These are phyloP conservation scores for Daldinia loculata DNA, from an alignment of 495 filamentous ascomycete genomes.

Conservation along the genomic window DNA sequence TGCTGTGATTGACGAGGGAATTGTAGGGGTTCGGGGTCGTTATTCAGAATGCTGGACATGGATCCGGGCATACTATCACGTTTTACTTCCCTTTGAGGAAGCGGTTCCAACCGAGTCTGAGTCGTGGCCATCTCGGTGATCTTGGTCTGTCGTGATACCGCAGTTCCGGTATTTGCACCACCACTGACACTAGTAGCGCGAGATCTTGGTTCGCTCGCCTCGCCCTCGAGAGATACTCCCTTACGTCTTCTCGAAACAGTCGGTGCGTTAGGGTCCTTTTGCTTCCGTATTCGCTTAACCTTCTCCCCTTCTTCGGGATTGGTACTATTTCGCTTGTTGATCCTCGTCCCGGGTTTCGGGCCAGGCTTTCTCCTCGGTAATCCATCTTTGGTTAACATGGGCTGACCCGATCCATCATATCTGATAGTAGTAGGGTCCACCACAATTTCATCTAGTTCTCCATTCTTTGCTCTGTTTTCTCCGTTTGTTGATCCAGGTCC, in stretches of 20 bases:
- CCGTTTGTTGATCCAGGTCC: conserved; percentile 38
- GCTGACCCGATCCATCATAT: conserved; percentile 45
- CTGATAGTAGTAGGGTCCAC: conserved; percentile 45
- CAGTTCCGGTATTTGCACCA: conserved; percentile 36
- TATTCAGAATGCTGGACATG: conserved; percentile 61
- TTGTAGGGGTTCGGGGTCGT: conserved; percentile 52
- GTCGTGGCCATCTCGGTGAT: conserved; percentile 48
- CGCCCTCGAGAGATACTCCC: conserved; percentile 39
- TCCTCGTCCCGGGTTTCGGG: conserved; percentile 59
- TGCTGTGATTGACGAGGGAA: conserved; percentile 37
- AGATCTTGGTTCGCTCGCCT: conserved; percentile 29
- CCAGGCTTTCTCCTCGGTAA: conserved; percentile 60
- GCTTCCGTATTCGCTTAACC: conserved; percentile 62
- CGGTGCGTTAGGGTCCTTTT: conserved; percentile 64
- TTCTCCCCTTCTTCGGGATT: conserved; percentile 59
- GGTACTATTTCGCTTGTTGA: conserved; percentile 53
- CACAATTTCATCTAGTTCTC: conserved; percentile 45
- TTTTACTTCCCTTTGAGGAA: conserved; percentile 48
- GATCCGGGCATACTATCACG: conserved; percentile 53
- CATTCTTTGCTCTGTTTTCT: conserved; percentile 38
- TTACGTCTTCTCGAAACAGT: conserved; percentile 63
- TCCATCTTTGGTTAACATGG: conserved; percentile 55
- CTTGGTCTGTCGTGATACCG: conserved; percentile 46
- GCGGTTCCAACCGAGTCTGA: conserved; percentile 42
- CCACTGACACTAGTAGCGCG: conserved; percentile 43